Evolutionary conservation across 2,329 filamentous ascomycete species (phyloP).

Genomic region (Pezicula radicicola): DNA sequence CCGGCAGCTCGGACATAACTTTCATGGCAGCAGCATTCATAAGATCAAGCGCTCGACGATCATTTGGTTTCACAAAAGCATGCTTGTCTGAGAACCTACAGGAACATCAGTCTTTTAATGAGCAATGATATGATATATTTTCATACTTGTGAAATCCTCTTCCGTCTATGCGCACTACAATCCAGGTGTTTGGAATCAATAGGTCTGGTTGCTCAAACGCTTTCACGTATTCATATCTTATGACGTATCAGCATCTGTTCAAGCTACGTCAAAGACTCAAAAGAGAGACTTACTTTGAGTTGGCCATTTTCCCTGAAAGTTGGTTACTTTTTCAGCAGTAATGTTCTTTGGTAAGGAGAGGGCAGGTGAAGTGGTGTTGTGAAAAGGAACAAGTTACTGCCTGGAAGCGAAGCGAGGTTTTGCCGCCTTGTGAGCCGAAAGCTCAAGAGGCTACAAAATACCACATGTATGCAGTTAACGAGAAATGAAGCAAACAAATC

Average conservation of each 20-base stretch:
- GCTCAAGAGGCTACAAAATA: too few relatives aligned
- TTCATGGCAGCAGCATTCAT: slow-evolving; percentile 93
- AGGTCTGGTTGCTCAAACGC: slow-evolving; percentile 79
- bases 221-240: slow-evolving; percentile 91
- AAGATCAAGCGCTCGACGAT: slow-evolving; percentile 78
- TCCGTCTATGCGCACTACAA: slow-evolving; percentile 91
- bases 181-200: slow-evolving; percentile 89
- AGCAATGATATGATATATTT: neutral
- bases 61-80: slow-evolving; percentile 88
- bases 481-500: neutral
- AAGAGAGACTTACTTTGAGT: slow-evolving; percentile 8
- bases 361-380: too few relatives aligned
- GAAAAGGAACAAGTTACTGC: too few relatives aligned
- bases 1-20: slow-evolving; percentile 78
- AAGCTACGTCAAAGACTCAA: neutral
- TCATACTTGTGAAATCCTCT: slow-evolving; percentile 88
- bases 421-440: too few relatives aligned
- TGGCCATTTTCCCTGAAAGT: slow-evolving; percentile 4
- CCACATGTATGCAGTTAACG: too few relatives aligned
- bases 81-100: slow-evolving; percentile 80
- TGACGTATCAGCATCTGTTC: neutral
- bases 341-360: too few relatives aligned
- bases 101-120: neutral
- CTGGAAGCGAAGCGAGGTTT: too few relatives aligned
- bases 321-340: too few relatives aligned